Evolutionary conservation across 768 basidiomycete species (phyloP).

Genomic region (Agaricus blazei): DNA sequence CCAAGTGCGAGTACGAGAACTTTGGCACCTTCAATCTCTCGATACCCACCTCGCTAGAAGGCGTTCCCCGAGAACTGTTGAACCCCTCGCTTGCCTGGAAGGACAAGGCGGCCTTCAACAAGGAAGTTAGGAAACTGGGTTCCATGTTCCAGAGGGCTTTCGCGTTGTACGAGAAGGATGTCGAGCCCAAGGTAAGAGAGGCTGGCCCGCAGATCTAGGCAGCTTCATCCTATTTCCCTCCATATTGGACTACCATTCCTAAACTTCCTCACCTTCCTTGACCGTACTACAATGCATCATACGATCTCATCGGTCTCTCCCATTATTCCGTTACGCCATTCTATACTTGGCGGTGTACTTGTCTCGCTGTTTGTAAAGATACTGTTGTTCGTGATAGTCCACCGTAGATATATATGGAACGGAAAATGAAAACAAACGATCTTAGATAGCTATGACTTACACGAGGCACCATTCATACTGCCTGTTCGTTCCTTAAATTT

Average conservation of each 20-base stretch:
- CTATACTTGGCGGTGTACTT: neutral
- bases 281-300: neutral
- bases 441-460: too few relatives aligned
- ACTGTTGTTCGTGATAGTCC: too few relatives aligned
- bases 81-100: constrained; percentile 87
- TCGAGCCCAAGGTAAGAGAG: constrained; percentile 70
- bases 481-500: too few relatives aligned
- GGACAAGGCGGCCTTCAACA: constrained; percentile 84
- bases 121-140: constrained; percentile 82
- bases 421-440: neutral
- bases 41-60: constrained; percentile 78
- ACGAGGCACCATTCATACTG: too few relatives aligned
- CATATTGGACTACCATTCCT: neutral
- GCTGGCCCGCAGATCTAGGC: constrained; percentile 65
- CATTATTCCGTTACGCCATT: neutral
- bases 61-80: constrained; percentile 87
- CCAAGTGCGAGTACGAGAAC: constrained; percentile 80
- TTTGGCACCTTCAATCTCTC: constrained; percentile 80
- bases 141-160: constrained; percentile 96
- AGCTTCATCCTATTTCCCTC: neutral
- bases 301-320: neutral
- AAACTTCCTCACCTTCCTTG: neutral
- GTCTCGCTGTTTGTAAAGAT: too few relatives aligned
- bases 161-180: constrained; percentile 84
- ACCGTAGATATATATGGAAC: neutral